Percentiles rank a stretch among this genome's conserved stretches.
phyloP scores from a whole-genome alignment of 768 basidiomycete genomes.

The Russula vinacea region DNA sequence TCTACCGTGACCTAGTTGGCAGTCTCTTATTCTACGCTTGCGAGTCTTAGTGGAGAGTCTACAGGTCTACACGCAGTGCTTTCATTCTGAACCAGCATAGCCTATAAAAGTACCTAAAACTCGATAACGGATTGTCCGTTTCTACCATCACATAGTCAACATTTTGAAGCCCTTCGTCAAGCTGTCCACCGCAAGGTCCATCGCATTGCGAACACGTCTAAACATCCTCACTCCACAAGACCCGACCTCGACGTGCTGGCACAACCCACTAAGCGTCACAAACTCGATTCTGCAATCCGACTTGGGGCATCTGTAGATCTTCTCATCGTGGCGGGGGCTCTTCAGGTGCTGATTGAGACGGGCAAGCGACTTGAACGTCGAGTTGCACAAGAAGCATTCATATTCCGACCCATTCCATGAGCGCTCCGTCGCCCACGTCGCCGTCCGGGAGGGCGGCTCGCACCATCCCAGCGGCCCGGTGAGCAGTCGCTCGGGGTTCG shows the following conservation, averaged over 20 bases:
- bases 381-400: slow-evolving; percentile 65
- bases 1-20: too few species aligned
- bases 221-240: slow-evolving; percentile 23
- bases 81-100: too few species aligned
- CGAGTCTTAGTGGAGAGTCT: too few species aligned
- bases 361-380: slow-evolving; percentile 39
- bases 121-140: too few species aligned
- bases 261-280: slow-evolving; percentile 18
- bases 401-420: slow-evolving; percentile 47
- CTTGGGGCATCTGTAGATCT: slow-evolving; percentile 21
- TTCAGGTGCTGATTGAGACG: slow-evolving; percentile 60
- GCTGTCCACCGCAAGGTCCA: slow-evolving; percentile 15
- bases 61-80: too few species aligned
- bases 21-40: too few species aligned
- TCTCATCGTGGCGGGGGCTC: slow-evolving; percentile 43
- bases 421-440: slow-evolving; percentile 37
- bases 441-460: background rate
- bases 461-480: background rate
- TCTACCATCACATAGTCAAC: background rate
- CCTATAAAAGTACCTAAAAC: too few species aligned
- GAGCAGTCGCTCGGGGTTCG: slow-evolving; percentile 4
- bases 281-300: slow-evolving; percentile 37
- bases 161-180: slow-evolving; percentile 9
- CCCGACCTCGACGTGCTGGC: slow-evolving; percentile 21
- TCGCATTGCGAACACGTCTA: slow-evolving; percentile 7